Percentiles rank a stretch among this genome's conserved stretches.
Evolutionary conservation across 192 early-diverging fungal species (phyloP).

Genomic region (Coemansia sp.): DNA sequence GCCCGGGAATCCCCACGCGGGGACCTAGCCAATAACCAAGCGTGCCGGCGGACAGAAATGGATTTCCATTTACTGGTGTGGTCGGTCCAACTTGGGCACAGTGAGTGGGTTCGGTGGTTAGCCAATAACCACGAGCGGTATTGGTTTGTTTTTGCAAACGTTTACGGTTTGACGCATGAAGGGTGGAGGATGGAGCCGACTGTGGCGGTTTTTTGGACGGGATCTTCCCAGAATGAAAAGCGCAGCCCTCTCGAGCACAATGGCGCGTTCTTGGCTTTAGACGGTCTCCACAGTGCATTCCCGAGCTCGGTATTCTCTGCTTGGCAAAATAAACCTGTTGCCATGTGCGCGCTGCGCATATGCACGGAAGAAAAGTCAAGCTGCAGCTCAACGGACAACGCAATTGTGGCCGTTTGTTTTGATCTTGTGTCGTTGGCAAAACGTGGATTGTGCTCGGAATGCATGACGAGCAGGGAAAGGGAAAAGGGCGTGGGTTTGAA

Average conservation of each 20-base stretch:
- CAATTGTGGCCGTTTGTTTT: not conserved
- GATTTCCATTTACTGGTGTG: too few species aligned
- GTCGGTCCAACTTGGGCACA: too few species aligned
- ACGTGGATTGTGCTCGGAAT: not conserved
- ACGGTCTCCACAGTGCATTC: not conserved
- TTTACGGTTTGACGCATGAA: not conserved
- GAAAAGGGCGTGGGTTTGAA: too few species aligned
- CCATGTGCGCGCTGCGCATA: conserved; percentile 1
- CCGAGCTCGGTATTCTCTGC: not conserved
- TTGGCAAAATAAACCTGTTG: not conserved
- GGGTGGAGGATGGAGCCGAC: not conserved
- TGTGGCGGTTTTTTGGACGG: not conserved
- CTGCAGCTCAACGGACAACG: not conserved
- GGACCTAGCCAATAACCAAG: not conserved
- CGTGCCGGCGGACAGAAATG: too few species aligned
- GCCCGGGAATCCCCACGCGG: not conserved
- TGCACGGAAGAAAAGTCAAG: not conserved
- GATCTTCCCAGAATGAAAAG: not conserved
- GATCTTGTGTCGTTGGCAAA: not conserved
- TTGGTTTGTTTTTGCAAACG: too few species aligned
- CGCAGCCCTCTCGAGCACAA: not conserved
- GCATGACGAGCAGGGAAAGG: not conserved
- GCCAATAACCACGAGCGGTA: too few species aligned
- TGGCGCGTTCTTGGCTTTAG: not conserved
- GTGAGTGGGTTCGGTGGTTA: not conserved